Evolutionary conservation across 2,329 filamentous ascomycete genomes (phyloP).

Genomic region (Curvularia sp.): DNA sequence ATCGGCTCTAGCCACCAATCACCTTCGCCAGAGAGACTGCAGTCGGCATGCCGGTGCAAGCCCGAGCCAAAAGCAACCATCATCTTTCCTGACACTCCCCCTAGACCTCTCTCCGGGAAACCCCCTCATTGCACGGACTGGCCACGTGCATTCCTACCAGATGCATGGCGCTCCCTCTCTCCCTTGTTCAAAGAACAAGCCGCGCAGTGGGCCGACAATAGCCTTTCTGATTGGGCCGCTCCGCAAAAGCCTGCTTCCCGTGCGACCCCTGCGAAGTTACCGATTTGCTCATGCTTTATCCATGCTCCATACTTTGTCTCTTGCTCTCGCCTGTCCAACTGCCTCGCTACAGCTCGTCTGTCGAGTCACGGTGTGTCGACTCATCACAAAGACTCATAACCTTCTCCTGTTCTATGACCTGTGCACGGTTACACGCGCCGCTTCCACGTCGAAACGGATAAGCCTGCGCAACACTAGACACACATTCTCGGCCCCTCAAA

Average conservation of each 20-base stretch:
- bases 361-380: constrained; percentile 23
- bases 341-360: neutral
- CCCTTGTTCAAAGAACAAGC: neutral
- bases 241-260: neutral
- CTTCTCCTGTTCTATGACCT: neutral
- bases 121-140: constrained; percentile 1
- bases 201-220: neutral
- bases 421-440: constrained; percentile 1
- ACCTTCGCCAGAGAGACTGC: neutral
- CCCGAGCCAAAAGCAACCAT: constrained; percentile 22
- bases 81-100: neutral
- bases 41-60: constrained; percentile 30
- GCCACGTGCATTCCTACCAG: constrained; percentile 4
- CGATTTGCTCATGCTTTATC: neutral
- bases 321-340: neutral
- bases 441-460: neutral
- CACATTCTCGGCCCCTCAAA: neutral
- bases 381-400: constrained; percentile 15
- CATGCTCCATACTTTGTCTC: constrained; percentile 7
- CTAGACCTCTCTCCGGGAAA: neutral
- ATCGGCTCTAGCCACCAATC: constrained; percentile 25
- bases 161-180: constrained; percentile 1
- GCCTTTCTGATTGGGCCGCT: neutral
- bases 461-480: neutral
- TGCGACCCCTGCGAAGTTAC: neutral